phyloP scores from a whole-genome alignment of 1,284 basidiomycete species.

The Cryptococcus floricola region DNA sequence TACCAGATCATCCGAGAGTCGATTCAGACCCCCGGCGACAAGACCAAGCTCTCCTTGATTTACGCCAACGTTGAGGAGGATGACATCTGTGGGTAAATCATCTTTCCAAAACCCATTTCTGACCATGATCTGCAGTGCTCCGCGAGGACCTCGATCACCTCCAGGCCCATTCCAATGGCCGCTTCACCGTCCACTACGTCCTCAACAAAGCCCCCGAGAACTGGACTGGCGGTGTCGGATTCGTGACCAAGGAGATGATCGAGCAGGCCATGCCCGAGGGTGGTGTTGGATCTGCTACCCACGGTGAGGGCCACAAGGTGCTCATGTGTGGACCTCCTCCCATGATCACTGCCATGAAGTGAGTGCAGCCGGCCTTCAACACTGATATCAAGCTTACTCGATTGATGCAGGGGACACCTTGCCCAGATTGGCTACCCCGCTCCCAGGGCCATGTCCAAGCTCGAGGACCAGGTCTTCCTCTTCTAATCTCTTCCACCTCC shows the following conservation, averaged over 20 bases:
- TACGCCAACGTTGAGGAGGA: conserved; percentile 92
- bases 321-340: conserved; percentile 91
- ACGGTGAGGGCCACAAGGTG: conserved; percentile 66
- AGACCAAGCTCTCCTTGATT: conserved; percentile 76
- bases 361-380: conserved; percentile 39
- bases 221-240: conserved; percentile 87
- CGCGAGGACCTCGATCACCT: conserved; percentile 75
- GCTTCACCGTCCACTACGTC: conserved; percentile 78
- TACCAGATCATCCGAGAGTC: conserved; percentile 86
- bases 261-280: conserved; percentile 58
- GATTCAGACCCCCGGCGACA: conserved; percentile 78
- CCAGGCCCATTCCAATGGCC: conserved; percentile 54
- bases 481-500: conserved; percentile 32
- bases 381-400: neutral
- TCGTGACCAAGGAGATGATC: conserved; percentile 92
- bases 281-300: conserved; percentile 49
- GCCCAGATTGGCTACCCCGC: conserved; percentile 80
- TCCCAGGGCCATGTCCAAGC: conserved; percentile 86
- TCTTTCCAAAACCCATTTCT: neutral
- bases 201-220: conserved; percentile 84
- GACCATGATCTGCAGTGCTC: conserved; percentile 55
- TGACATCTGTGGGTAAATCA: conserved; percentile 59
- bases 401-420: conserved; percentile 70
- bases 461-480: conserved; percentile 73
- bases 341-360: conserved; percentile 97